These are phyloP conservation scores for Trypanosoma caninum DNA, from an alignment of 208 protist genomes.

Conservation along the genomic window DNA sequence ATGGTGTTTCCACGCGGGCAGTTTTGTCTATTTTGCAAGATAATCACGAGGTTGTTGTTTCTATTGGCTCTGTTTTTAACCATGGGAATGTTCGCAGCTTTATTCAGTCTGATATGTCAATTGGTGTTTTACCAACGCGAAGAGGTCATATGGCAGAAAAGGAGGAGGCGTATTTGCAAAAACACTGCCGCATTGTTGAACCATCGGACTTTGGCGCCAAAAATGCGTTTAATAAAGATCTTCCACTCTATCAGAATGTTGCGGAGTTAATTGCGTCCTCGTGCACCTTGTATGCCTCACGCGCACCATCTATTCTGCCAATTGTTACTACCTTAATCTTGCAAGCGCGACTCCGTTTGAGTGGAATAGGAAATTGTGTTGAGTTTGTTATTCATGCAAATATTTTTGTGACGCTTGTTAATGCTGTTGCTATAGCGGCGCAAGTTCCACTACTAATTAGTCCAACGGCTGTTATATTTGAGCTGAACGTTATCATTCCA, in stretches of 20 bases:
- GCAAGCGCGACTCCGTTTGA: constrained; percentile 75
- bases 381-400: constrained; percentile 86
- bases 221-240: constrained; percentile 59
- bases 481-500: constrained; percentile 83
- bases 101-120: constrained; percentile 86
- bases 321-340: constrained; percentile 81
- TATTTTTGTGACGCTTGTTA: constrained; percentile 64
- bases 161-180: constrained; percentile 37
- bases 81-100: constrained; percentile 92
- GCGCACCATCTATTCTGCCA: constrained; percentile 72
- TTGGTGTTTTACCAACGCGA: constrained; percentile 85
- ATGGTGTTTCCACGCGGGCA: constrained; percentile 71
- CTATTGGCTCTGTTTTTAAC: constrained; percentile 89
- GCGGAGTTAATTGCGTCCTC: constrained; percentile 81
- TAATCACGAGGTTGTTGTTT: constrained; percentile 92
- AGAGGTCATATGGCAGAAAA: constrained; percentile 67
- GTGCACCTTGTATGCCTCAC: constrained; percentile 71
- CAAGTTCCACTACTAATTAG: constrained; percentile 67
- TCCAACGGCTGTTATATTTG: constrained; percentile 64
- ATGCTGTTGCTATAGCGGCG: constrained; percentile 48
- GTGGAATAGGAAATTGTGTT: constrained; percentile 79
- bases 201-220: constrained; percentile 61
- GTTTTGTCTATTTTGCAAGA: constrained; percentile 94
- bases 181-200: constrained; percentile 61
- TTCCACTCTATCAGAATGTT: constrained; percentile 79